Evolutionary conservation across 73 alveolate species (phyloP).

Genomic region (Urostyla sp.): DNA sequence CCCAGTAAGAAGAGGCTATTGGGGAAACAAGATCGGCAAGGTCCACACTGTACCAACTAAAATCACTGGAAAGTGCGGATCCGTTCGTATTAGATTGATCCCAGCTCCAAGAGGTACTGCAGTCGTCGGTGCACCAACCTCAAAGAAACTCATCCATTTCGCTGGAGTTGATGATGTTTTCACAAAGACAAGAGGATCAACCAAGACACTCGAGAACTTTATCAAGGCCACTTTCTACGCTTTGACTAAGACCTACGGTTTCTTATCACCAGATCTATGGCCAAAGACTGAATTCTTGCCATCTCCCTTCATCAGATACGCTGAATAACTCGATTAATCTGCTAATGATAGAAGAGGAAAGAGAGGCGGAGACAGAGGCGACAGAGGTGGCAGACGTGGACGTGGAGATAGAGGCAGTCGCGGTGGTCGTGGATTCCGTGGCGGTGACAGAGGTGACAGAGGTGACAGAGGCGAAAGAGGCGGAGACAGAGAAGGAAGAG

Average conservation of each 20-base stretch:
- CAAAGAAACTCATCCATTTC: conserved; percentile 98
- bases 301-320: conserved; percentile 89
- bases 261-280: conserved; percentile 99
- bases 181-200: conserved; percentile 97
- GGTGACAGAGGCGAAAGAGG: conserved; percentile 66
- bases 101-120: conserved; percentile 99
- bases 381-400: conserved; percentile 50
- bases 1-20: conserved; percentile 99
- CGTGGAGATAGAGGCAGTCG: conserved; percentile 49
- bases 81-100: conserved; percentile 99
- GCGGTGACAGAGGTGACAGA: conserved; percentile 77
- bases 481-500: conserved; percentile 48
- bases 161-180: conserved; percentile 99
- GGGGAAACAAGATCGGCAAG: conserved; percentile 99
- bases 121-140: conserved; percentile 99
- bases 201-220: conserved; percentile 99
- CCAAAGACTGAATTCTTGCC: conserved; percentile 78
- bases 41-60: conserved; percentile 99
- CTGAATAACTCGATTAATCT: conserved; percentile 71
- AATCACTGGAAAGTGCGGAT: conserved; percentile 99
- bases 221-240: conserved; percentile 99
- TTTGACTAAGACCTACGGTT: conserved; percentile 94
- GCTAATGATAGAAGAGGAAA: conserved; percentile 47
- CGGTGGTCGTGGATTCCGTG: too few relatives aligned
- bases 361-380: conserved; percentile 43